Conservation (phyloP, 2,329 filamentous ascomycete genomes). For the Fusarium liriodendri region DNA sequence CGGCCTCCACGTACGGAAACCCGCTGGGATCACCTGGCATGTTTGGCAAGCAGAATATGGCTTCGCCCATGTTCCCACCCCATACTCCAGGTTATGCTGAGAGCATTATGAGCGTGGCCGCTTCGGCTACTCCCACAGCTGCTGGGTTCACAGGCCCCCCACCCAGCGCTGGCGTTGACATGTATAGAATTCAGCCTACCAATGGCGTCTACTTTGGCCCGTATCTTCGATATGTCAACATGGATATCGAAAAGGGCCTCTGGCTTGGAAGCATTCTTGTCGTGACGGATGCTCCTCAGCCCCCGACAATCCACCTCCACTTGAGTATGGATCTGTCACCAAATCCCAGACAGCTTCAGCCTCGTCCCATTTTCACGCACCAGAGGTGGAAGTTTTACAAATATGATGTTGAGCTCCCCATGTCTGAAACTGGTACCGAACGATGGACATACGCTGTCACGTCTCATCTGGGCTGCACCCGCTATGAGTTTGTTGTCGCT, state of each 20-base stretch:
- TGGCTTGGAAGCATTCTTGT: conserved; percentile 96
- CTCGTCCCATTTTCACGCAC: conserved; percentile 86
- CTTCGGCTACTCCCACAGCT: conserved; percentile 77
- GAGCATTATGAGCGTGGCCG: conserved; percentile 85
- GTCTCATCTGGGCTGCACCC: conserved; percentile 95
- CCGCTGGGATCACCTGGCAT: conserved; percentile 74
- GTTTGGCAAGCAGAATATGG: conserved; percentile 67
- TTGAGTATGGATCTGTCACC: conserved; percentile 90
- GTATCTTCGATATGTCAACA: conserved; percentile 95
- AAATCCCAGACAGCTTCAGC: conserved; percentile 87
- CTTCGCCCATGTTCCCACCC: conserved; percentile 85
- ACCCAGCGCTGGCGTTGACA: conserved; percentile 86
- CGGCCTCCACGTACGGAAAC: conserved; percentile 80
- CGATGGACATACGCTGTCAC: conserved; percentile 99
- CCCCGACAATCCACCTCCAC: conserved; percentile 96
- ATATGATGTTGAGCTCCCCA: conserved; percentile 89
- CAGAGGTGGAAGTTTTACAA: conserved; percentile 96
- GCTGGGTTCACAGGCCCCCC: conserved; percentile 92
- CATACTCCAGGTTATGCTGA: conserved; percentile 87
- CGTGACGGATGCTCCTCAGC: conserved; percentile 89
- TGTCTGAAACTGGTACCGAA: conserved; percentile 81
- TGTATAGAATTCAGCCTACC: conserved; percentile 92
- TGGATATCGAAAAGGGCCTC: conserved; percentile 90
- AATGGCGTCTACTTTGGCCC: conserved; percentile 99
- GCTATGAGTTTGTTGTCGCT: conserved; percentile 96